Evolutionary conservation across 495 filamentous ascomycete species (phyloP), one percentile per base, ranked within the genome.

Genomic region (Cenococcum geophilum): DNA sequence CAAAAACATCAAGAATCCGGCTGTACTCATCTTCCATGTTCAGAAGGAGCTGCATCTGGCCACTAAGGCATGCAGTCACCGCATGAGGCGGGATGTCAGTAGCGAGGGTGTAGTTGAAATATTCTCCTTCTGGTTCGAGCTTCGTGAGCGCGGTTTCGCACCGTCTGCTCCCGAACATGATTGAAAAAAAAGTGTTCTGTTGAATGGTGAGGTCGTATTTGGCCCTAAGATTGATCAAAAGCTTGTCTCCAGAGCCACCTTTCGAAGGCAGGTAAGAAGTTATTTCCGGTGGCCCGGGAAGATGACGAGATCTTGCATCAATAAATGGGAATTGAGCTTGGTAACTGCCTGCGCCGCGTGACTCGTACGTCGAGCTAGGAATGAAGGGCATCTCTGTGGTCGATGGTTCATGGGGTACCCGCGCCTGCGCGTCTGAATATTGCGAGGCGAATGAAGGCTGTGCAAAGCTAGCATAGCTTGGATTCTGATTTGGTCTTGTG

Each of bases 81-180:
- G 82, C 72, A 57, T 89, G 86, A 22, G 82, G 75, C 37, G 93
- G 93, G 18, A 84, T 88, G 42, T 89, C 83, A 4, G 83, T 83
- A 20, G 84, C 80, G 32, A 96, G 72, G n/a, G 78, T 77, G 71
- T 95, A 97, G 58, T 84, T 80, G 71, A 83, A 87, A 20, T 77
- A 78, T 58, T 75, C 78, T 42, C 77, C 80, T 55, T 83, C 80
- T 61, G 79, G 79, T 5, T 81, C 78, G 11, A 86, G 72, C 68
- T 85, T 86, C 23, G 79, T 76, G 9, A 89, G 75, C 18, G 83
- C 76, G 34, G 86, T 85, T 42, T 79, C 76, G 72, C 83, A 86
- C 72, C 82, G 80, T 65, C 85, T 81, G 5, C 82, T 79, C 9
- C 89, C 92, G 70, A 97, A 95, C 35, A 85, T 82, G 23, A 97